Evolutionary conservation across 495 filamentous ascomycete genomes (phyloP), one percentile per base, ranked within the genome.

Genomic region (Wilcoxina mikolae): DNA sequence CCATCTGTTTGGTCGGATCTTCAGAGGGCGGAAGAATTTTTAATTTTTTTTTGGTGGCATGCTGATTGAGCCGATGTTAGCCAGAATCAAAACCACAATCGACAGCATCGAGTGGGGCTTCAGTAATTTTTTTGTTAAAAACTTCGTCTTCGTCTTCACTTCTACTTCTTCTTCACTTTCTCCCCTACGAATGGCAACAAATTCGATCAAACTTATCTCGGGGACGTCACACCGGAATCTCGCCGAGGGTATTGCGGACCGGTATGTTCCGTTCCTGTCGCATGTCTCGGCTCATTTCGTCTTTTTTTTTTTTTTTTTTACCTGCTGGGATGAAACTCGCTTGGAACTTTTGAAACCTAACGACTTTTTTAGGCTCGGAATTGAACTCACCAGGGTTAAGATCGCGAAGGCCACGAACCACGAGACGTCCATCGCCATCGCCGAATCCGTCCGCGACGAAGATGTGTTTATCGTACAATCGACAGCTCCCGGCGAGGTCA

Each of bases 381-480:
- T 95, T 65, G 87, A 96, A 64, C 73, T 90, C 65, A 86, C 87
- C 59, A 87, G 90, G 73, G 89, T 94, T 46, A 80, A 94, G 73
- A 87, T 88, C 56, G 75, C 94, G 62, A 88, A 95, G 67, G 94
- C 95, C 71, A 94, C 90, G 47, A 98, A 98, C 73, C 88, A 95
- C 64, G 91, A 98, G 68, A 95, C 87, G 12, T 91, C 85, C 58
- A 87, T 98, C 52, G 94, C 91, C 11, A 93, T 98, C 57, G 90
- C 89, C 67, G 91, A 98, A 70, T 89, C 84, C 59, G 91, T 98
- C 31, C 80, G 90, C 66, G 88, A 98, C 70, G 89, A 95, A 75
- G 89, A 95, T 81, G 89, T 95, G 66, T 98, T 95, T 74, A 90
- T 98, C 59, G 73, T 98, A 54, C 91, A 98, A 69, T 95, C 89